A percentile compares a stretch with the other conserved stretches of the same genome.
These are phyloP conservation scores for Melampsora americana DNA, from an alignment of 1,284 basidiomycete genomes.

Conservation along the genomic window DNA sequence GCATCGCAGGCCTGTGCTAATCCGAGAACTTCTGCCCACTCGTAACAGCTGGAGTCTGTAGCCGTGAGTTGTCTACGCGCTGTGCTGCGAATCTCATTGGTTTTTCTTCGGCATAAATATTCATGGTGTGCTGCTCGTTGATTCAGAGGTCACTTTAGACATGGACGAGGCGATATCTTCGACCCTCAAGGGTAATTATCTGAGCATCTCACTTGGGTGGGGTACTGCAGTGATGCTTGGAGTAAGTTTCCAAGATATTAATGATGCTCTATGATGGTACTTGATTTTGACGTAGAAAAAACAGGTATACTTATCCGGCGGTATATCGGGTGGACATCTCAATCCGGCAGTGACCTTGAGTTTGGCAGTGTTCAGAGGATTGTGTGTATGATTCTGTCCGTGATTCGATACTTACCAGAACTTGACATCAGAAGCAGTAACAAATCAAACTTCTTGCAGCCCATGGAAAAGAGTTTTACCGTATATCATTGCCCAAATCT, in stretches of 20 bases:
- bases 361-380: conserved; percentile 26
- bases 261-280: too few relatives aligned
- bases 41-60: neutral
- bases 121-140: neutral
- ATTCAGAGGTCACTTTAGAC: conserved; percentile 25
- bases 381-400: conserved; percentile 11
- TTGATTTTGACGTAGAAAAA: neutral
- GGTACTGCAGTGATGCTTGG: conserved; percentile 26
- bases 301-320: conserved; percentile 25
- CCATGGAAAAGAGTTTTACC: conserved; percentile 37
- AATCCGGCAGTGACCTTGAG: conserved; percentile 22
- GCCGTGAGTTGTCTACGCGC: neutral
- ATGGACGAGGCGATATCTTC: conserved; percentile 20
- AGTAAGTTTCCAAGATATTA: too few relatives aligned
- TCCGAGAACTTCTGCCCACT: neutral
- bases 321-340: conserved; percentile 34
- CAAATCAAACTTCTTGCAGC: neutral
- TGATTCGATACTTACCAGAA: neutral
- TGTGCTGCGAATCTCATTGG: neutral
- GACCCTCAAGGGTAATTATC: conserved; percentile 19
- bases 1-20: too few relatives aligned
- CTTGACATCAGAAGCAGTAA: too few relatives aligned
- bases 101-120: neutral
- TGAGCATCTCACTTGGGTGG: conserved; percentile 20
- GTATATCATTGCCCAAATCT: conserved; percentile 19